Conservation (phyloP, 139 green algal genomes). For the Chlorella sp. region DNA sequence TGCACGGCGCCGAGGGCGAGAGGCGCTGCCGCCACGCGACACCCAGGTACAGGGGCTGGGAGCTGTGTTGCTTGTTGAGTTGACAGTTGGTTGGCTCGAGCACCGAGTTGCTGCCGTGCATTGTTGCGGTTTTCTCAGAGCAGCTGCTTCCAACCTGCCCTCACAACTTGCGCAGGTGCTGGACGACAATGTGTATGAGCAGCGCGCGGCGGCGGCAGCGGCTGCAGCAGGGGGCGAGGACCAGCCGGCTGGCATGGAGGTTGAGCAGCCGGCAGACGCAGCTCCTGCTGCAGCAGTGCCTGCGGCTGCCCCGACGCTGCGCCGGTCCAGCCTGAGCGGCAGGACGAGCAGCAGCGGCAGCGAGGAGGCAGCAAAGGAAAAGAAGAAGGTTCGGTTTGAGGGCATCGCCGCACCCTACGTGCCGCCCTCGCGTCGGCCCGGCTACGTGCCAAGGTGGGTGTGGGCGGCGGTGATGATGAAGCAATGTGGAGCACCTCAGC, state of each 20-base stretch:
- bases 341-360: neutral
- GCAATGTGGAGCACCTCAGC: too few species aligned
- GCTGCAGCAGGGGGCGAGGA: neutral
- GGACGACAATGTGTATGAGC: slow-evolving; percentile 34
- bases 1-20: neutral
- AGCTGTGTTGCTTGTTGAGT: too few species aligned
- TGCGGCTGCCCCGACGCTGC: neutral
- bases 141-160: neutral
- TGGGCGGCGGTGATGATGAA: neutral
- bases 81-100: too few species aligned
- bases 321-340: neutral
- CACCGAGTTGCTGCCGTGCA: too few species aligned
- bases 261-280: neutral
- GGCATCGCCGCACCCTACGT: neutral
- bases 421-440: neutral
- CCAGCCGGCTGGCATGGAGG: slow-evolving; percentile 1
- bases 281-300: neutral
- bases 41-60: neutral
- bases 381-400: slow-evolving; percentile 21
- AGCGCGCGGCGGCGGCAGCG: neutral
- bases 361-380: neutral
- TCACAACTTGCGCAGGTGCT: slow-evolving; percentile 15
- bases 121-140: too few species aligned
- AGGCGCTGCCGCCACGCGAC: slow-evolving; percentile 11
- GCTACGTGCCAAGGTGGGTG: neutral